Evolutionary conservation across 75 land plant genomes (phyloP).

Genomic region (Pinus tabuliformis): DNA sequence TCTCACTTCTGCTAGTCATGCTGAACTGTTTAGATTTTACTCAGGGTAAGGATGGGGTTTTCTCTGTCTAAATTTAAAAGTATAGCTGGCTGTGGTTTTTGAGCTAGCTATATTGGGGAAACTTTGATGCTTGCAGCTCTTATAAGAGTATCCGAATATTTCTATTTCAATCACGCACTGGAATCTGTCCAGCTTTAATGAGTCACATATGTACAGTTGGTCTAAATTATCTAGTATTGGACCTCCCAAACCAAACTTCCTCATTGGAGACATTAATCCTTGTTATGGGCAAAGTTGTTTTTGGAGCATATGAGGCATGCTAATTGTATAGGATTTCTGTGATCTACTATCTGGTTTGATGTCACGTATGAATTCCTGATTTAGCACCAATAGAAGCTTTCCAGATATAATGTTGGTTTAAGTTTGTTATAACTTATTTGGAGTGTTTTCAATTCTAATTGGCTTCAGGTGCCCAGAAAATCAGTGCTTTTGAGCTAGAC

Average conservation of each 20-base stretch:
- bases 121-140: background rate
- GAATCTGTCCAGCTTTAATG: background rate
- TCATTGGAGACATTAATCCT: background rate
- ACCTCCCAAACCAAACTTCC: background rate
- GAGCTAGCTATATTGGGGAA: background rate
- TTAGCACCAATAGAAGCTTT: background rate
- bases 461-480: background rate
- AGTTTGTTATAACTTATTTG: background rate
- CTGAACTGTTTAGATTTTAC: background rate
- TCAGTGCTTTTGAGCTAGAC: background rate
- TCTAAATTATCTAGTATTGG: background rate
- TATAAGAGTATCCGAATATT: background rate
- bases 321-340: background rate
- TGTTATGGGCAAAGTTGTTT: background rate
- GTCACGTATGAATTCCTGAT: background rate
- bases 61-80: background rate
- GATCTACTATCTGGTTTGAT: background rate
- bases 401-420: background rate
- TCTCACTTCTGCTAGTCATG: background rate
- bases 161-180: background rate
- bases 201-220: background rate
- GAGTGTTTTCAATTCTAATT: background rate
- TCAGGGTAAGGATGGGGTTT: background rate
- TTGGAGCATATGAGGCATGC: background rate
- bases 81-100: background rate